These are phyloP conservation scores for Neofusicoccum umdonicola DNA, from an alignment of 2,329 filamentous ascomycete species.

Conservation along the genomic window DNA sequence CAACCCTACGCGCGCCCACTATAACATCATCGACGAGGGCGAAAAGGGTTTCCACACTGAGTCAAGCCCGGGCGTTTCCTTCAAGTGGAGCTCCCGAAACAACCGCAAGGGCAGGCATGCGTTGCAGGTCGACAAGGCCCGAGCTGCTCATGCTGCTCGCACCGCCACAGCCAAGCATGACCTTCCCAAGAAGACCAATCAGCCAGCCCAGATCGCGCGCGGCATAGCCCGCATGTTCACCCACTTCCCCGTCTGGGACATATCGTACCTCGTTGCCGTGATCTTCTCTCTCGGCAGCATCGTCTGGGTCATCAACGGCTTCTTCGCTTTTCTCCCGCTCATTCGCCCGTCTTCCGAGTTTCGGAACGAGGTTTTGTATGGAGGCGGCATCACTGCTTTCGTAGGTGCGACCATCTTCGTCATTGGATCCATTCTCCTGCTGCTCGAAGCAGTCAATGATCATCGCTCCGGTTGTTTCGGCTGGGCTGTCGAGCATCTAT, in stretches of 20 bases:
- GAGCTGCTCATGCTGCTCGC: constrained; percentile 16
- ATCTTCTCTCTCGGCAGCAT: constrained; percentile 53
- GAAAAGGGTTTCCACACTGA: background rate
- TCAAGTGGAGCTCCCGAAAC: constrained; percentile 44
- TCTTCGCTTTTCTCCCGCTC: constrained; percentile 63
- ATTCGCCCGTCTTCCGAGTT: constrained; percentile 55
- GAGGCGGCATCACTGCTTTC: constrained; percentile 62
- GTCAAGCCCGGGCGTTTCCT: constrained; percentile 18
- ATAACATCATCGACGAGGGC: constrained; percentile 19
- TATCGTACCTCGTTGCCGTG: constrained; percentile 55
- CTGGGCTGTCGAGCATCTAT: constrained; percentile 57
- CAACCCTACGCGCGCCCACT: constrained; percentile 49
- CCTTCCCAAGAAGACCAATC: constrained; percentile 34
- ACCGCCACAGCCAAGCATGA: background rate
- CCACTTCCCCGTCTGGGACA: constrained; percentile 54
- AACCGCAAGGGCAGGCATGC: constrained; percentile 45
- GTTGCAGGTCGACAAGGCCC: constrained; percentile 28
- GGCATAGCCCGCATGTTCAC: constrained; percentile 51
- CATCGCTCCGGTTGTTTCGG: constrained; percentile 65
- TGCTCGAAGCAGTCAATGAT: constrained; percentile 69
- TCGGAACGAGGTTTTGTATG: constrained; percentile 50
- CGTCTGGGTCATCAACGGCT: constrained; percentile 54
- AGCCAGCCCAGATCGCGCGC: constrained; percentile 30
- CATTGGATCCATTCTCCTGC: constrained; percentile 59
- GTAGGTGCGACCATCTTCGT: constrained; percentile 69